Percentiles rank a stretch among this genome's conserved stretches.
These are phyloP conservation scores for Kwoniella europaea DNA, from an alignment of 768 basidiomycete genomes.

Conservation along the genomic window DNA sequence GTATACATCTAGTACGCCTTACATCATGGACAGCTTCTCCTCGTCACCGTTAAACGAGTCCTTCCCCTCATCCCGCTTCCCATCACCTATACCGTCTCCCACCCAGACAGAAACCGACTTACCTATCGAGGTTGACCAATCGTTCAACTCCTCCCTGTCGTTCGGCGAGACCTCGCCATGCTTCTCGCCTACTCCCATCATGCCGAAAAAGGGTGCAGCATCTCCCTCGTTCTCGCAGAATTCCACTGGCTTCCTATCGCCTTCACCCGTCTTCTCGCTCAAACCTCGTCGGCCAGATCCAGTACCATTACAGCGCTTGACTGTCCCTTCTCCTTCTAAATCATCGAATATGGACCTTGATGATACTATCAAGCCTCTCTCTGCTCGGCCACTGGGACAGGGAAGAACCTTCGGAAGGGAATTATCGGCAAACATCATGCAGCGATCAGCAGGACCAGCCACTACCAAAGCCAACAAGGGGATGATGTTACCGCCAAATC, in stretches of 20 bases:
- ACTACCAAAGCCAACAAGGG: conserved; percentile 33
- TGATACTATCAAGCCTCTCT: conserved; percentile 14
- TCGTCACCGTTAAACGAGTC: conserved; percentile 50
- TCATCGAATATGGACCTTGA: conserved; percentile 4
- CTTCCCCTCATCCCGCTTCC: conserved; percentile 42
- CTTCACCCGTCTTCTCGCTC: conserved; percentile 32
- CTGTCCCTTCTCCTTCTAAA: conserved; percentile 19
- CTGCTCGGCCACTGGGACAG: conserved; percentile 19
- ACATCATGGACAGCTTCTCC: conserved; percentile 38
- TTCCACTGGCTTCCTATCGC: conserved; percentile 32
- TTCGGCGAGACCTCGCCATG: conserved; percentile 29
- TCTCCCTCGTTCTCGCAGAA: conserved; percentile 15
- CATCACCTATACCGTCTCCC: conserved; percentile 47
- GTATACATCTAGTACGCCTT: neutral
- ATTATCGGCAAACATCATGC: conserved; percentile 39
- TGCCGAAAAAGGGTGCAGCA: conserved; percentile 9
- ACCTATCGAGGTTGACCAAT: conserved; percentile 53
- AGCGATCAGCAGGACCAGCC: conserved; percentile 25
- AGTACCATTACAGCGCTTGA: conserved; percentile 42
- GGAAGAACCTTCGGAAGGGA: conserved; percentile 43
- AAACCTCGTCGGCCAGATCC: conserved; percentile 48
- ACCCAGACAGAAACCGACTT: conserved; percentile 49
- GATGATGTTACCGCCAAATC: conserved; percentile 51
- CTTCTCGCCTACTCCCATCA: conserved; percentile 29
- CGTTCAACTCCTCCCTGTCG: conserved; percentile 56